Conservation (phyloP, 2,329 filamentous ascomycete species). For the Claviceps sp. region DNA sequence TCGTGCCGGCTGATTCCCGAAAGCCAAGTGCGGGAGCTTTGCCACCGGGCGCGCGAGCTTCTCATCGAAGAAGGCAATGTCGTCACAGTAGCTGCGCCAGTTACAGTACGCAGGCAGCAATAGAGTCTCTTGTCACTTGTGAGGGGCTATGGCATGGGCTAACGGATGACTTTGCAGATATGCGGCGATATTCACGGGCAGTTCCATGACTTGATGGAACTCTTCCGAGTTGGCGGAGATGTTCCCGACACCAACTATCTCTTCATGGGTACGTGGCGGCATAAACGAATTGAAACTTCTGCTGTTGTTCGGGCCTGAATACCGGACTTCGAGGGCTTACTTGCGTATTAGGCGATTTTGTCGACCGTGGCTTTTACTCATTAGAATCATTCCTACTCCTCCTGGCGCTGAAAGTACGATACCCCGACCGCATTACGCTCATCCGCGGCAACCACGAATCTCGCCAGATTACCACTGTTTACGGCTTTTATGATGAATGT, state of each 20-base stretch:
- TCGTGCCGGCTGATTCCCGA: slow-evolving; percentile 94
- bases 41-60: slow-evolving; percentile 91
- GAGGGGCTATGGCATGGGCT: background rate
- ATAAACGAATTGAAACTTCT: too few species aligned
- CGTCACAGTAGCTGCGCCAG: slow-evolving; percentile 84
- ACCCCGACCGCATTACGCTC: slow-evolving; percentile 91
- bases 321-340: background rate
- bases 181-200: slow-evolving; percentile 96
- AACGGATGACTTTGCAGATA: slow-evolving; percentile 43
- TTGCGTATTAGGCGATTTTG: slow-evolving; percentile 61
- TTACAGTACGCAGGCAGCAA: slow-evolving; percentile 50
- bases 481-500: slow-evolving; percentile 97
- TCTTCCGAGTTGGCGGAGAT: slow-evolving; percentile 86
- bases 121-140: background rate
- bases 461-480: slow-evolving; percentile 91
- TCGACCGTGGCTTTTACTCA: slow-evolving; percentile 95
- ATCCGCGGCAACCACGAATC: slow-evolving; percentile 95
- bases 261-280: slow-evolving; percentile 64
- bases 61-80: slow-evolving; percentile 97
- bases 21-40: slow-evolving; percentile 86
- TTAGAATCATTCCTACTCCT: slow-evolving; percentile 93
- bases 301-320: background rate
- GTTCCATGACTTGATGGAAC: slow-evolving; percentile 93
- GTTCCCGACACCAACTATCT: slow-evolving; percentile 93
- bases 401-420: slow-evolving; percentile 90